A percentile compares a stretch with the other conserved stretches of the same genome.
Conservation (phyloP, 768 basidiomycete genomes). For the Rubroboletus pulcherrimus region DNA sequence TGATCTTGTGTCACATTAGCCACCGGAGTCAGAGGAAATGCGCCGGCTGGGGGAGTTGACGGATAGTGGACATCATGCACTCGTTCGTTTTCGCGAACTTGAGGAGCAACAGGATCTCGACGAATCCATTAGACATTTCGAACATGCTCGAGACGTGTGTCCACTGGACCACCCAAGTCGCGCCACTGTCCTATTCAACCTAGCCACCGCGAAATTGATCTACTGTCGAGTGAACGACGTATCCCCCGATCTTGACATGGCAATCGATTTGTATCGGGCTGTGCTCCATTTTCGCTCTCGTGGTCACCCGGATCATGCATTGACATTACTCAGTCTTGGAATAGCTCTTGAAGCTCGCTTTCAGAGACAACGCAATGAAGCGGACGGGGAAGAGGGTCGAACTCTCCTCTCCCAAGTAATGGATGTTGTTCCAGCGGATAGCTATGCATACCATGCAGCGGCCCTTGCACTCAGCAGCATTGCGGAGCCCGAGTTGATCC, state of each 20-base stretch:
- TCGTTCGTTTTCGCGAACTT: neutral
- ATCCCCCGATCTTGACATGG: neutral
- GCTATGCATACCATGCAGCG: neutral
- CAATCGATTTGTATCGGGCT: neutral
- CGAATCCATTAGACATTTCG: neutral
- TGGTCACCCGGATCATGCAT: neutral
- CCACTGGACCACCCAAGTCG: too few relatives aligned
- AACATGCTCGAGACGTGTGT: neutral
- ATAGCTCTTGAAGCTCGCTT: neutral
- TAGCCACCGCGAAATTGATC: neutral
- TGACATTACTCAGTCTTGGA: neutral
- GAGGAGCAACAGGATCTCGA: neutral
- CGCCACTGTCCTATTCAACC: neutral
- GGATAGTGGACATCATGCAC: neutral
- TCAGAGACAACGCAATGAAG: neutral
- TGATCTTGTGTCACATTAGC: neutral
- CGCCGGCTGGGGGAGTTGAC: neutral
- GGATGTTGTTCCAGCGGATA: neutral
- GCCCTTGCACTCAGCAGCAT: neutral
- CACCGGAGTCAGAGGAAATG: neutral
- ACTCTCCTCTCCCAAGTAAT: neutral
- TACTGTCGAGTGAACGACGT: neutral
- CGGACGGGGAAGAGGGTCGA: neutral
- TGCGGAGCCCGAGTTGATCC: neutral
- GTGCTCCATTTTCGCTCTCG: neutral